Evolutionary conservation across 306 rosid species (phyloP), one percentile per base, ranked within the genome.

Genomic region (Sechiopsis laciniata): DNA sequence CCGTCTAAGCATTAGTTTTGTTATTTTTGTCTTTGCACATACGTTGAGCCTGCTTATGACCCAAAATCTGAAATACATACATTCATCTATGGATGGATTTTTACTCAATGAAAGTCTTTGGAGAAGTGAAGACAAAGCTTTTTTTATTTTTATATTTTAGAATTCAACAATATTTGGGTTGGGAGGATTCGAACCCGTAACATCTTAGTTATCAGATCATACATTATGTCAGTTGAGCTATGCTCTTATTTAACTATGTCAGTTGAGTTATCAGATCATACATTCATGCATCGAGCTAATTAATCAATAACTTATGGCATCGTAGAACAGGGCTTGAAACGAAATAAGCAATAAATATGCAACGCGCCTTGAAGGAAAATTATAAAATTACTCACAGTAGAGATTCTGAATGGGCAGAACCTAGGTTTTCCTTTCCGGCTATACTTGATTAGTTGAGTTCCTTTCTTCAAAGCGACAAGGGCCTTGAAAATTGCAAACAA

Each of bases 371-470:
- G 13, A 32, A 37, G 80, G 55, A 48, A 65, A 79, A 66, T 73
- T 59, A 66, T 73, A 59, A n/a, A 26, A 32, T 32, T 2, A 73
- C 90, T 87, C 72, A 90, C 97, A 73, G 77, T 11, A 80, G 97
- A 90, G 78, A 94, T 84, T 88, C 96, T 83, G 88, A 94, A 90
- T 35, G 85, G 81, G 83, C 87, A 78, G 79, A 94, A 73, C 78
- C 89, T 90, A 46, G 96, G 98, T 82, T 86, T 90, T 78, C 97
- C 95, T 83, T 94, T 80, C 46, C 91, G 87, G 79, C 95, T 80
- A 67, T 94, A 89, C 90, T 94, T 90, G 72, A 89, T 78, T 79
- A 94, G 75, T 73, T 86, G 96, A 72, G 88, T 80, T 22, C 98
- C 98, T 72, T 78, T 90, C 77, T 94, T 94, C 55, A 94, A 86